These are phyloP conservation scores for Cercospora sp. DNA, from an alignment of 2,329 filamentous ascomycete genomes.

Conservation along the genomic window DNA sequence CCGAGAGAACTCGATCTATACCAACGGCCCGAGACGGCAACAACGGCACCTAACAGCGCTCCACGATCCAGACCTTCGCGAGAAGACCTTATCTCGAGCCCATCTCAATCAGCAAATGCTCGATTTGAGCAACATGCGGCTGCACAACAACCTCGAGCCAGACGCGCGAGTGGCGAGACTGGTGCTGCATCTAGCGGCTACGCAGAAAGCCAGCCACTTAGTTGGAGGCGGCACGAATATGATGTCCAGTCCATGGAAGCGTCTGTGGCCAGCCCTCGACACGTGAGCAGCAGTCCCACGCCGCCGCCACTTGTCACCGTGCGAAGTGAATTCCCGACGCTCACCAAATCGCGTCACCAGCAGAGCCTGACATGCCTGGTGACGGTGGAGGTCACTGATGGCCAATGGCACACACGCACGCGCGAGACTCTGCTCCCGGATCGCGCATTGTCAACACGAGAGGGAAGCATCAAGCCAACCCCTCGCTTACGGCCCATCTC, in stretches of 20 bases:
- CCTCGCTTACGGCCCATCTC: constrained; percentile 37
- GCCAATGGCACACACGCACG: constrained; percentile 82
- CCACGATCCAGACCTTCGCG: constrained; percentile 22
- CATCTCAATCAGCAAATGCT: constrained; percentile 17
- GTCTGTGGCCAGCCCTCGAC: constrained; percentile 70
- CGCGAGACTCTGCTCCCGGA: constrained; percentile 68
- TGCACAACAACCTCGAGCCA: constrained; percentile 56
- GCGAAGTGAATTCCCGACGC: constrained; percentile 92
- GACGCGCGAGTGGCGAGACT: constrained; percentile 77
- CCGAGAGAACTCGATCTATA: constrained; percentile 60
- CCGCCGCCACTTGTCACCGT: constrained; percentile 89
- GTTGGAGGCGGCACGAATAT: constrained; percentile 80
- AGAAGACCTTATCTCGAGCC: constrained; percentile 32
- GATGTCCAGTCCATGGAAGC: constrained; percentile 96
- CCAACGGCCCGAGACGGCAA: constrained; percentile 15
- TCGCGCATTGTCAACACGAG: constrained; percentile 41
- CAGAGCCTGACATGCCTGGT: constrained; percentile 92
- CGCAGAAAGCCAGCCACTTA: constrained; percentile 68
- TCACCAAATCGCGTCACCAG: constrained; percentile 87
- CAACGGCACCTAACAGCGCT: constrained; percentile 12
- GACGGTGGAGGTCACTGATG: constrained; percentile 89
- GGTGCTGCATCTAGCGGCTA: constrained; percentile 75
- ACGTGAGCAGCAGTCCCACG: constrained; percentile 76
- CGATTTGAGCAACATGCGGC: constrained; percentile 30
- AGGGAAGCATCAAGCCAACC: constrained; percentile 61